Evolutionary conservation across 768 basidiomycete genomes (phyloP), one percentile per base, ranked within the genome.

Genomic region (Lentinula detonsa): DNA sequence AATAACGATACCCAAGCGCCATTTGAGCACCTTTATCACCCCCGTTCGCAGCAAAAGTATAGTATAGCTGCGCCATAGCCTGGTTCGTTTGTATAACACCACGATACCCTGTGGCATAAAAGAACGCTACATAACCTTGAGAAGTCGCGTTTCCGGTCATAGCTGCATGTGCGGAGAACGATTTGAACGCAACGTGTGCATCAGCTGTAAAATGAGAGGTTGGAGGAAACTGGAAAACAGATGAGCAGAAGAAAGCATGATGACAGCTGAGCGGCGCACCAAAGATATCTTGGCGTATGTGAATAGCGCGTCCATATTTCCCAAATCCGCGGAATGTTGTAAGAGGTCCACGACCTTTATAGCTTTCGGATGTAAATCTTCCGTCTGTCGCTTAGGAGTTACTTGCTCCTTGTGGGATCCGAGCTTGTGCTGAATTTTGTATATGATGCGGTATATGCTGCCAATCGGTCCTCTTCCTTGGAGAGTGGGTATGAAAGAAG

Each of bases 1-100:
- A 98, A 68, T 95, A 88, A 31, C 95, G 85, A 72, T 96, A 98
- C 0, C 88, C 97, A 35, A 98, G 78, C 1, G 93, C 86, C 92
- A 96, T 95, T 70, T 95, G 88, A 0, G 96, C 91, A 5, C 90
- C 89, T 66, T 87, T 86, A 73, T 95, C 84, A 0, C 90, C 92
- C 1, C 90, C 88, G 55, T 95, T 86, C 1, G 93, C 95, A 3
- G 95, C 88, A 67, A 98, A 98, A 0, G 95, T 97, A 71, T 95
- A 94, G 67, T 96, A 91, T 0, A 98, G 78, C 63, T 96, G 86
- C 0, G 95, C 94, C 72, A 87, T 86, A 13, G 87, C 86, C 70
- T 91, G 88, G 62, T 91, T 82, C 0, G 86, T 78, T 1, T 83
- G 78, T 10, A 84, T 82, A 5, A 86, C 73, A 49, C 78, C 78